A percentile compares a stretch with the other conserved stretches of the same genome.
Evolutionary conservation across 169 alveolate species (phyloP).

Genomic region (Plasmodium falciparum): DNA sequence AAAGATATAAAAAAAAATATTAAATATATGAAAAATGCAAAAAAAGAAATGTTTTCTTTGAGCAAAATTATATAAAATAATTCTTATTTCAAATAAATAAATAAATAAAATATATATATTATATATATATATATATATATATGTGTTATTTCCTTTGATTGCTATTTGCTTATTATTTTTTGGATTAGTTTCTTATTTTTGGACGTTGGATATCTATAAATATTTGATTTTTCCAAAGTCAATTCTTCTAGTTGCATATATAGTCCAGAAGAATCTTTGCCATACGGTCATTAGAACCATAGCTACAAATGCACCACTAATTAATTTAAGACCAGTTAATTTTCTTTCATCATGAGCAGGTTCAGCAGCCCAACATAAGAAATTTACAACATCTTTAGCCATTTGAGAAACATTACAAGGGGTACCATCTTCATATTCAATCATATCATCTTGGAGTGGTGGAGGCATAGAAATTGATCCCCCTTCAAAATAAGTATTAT

Average conservation of each 20-base stretch:
- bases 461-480: constrained; percentile 98
- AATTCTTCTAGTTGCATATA: constrained; percentile 88
- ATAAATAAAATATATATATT: too few relatives aligned
- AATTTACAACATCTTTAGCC: constrained; percentile 92
- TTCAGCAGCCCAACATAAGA: constrained; percentile 91
- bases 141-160: too few relatives aligned
- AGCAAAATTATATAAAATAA: too few relatives aligned
- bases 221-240: constrained; percentile 89
- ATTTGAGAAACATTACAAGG: constrained; percentile 97
- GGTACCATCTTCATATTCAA: constrained; percentile 97
- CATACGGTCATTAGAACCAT: constrained; percentile 88
- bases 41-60: too few relatives aligned
- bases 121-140: too few relatives aligned
- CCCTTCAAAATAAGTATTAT: constrained; percentile 96
- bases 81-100: too few relatives aligned
- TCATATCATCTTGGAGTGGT: constrained; percentile 97
- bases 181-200: neutral
- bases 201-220: constrained; percentile 27
- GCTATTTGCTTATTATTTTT: too few relatives aligned
- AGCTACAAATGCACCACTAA: constrained; percentile 86
- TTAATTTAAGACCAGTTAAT: constrained; percentile 84
- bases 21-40: too few relatives aligned
- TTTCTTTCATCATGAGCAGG: constrained; percentile 92
- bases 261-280: constrained; percentile 91
- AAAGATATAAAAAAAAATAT: too few relatives aligned